phyloP scores from a whole-genome alignment of 2,329 filamentous ascomycete genomes.

The Neofusicoccum sp. region DNA sequence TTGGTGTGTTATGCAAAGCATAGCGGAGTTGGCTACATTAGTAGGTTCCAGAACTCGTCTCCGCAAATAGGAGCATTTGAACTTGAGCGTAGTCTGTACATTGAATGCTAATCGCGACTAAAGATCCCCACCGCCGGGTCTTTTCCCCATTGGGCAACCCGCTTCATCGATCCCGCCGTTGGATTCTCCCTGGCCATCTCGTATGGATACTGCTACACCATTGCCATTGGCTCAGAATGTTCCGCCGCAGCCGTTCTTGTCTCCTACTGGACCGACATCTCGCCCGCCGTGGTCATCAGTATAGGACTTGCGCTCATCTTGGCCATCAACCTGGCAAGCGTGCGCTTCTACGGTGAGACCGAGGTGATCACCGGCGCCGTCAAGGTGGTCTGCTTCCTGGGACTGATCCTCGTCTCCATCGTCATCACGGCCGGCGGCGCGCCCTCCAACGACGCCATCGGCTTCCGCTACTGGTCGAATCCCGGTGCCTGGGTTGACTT shows the following conservation, averaged over 20 bases:
- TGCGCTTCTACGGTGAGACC: conserved; percentile 39
- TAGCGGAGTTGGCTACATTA: conserved; percentile 87
- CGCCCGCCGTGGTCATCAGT: conserved; percentile 25
- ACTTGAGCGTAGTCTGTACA: too few relatives aligned
- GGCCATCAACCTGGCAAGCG: background rate
- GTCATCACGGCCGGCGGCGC: conserved; percentile 43
- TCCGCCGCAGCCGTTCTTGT: conserved; percentile 85
- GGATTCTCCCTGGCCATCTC: conserved; percentile 97
- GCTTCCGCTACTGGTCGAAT: conserved; percentile 67
- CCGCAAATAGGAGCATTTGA: too few relatives aligned
- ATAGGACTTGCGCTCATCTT: conserved; percentile 10
- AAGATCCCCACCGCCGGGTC: conserved; percentile 81
- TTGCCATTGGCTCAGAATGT: conserved; percentile 81
- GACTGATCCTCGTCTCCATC: conserved; percentile 42
- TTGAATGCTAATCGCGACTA: too few relatives aligned
- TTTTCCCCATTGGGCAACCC: conserved; percentile 90
- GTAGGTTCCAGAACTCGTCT: conserved; percentile 39
- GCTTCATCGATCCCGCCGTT: conserved; percentile 92
- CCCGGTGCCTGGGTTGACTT: conserved; percentile 57
- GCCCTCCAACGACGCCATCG: conserved; percentile 59
- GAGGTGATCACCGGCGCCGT: conserved; percentile 52
- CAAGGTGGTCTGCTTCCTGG: conserved; percentile 48
- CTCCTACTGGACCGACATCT: conserved; percentile 68
- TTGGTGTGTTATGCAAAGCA: conserved; percentile 86
- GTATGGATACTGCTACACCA: conserved; percentile 85